Conservation (phyloP, 2,329 filamentous ascomycete species). For the Paracorniculantispora psalliotae region DNA sequence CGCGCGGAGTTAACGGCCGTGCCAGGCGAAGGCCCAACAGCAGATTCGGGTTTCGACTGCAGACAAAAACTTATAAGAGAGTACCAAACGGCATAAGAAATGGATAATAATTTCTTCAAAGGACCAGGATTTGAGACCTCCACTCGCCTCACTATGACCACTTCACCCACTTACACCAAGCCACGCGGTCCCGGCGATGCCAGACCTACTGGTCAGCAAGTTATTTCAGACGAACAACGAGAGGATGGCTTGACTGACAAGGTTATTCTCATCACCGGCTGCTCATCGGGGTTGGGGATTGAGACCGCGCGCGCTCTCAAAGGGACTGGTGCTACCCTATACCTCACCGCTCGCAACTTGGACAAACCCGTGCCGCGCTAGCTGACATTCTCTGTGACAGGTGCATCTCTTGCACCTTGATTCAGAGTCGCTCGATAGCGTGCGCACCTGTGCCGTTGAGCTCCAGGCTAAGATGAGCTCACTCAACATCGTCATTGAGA, state of each 20-base stretch:
- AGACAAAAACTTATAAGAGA: too few species aligned
- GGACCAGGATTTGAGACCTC: too few species aligned
- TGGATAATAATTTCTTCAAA: too few species aligned
- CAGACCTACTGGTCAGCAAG: constrained; percentile 33
- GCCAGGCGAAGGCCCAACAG: too few species aligned
- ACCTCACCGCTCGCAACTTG: constrained; percentile 18
- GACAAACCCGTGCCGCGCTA: constrained; percentile 16
- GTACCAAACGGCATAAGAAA: too few species aligned
- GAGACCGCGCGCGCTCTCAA: constrained; percentile 39
- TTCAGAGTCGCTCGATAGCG: constrained; percentile 20
- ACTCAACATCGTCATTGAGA: constrained; percentile 20
- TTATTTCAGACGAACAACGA: constrained; percentile 31
- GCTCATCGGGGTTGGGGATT: constrained; percentile 36
- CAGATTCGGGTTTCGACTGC: too few species aligned
- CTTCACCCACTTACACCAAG: constrained; percentile 29
- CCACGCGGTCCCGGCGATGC: constrained; percentile 30
- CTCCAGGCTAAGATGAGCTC: constrained; percentile 16
- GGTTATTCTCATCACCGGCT: constrained; percentile 39
- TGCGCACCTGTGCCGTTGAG: constrained; percentile 18
- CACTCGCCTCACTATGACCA: neutral
- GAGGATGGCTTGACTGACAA: constrained; percentile 30
- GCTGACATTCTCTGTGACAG: constrained; percentile 13
- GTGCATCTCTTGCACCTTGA: constrained; percentile 20
- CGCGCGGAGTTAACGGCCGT: too few species aligned
- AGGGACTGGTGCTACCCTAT: constrained; percentile 27